Conservation (phyloP, 1,139 yeast species). For the Yamadazyma kanchanaburiensis region DNA sequence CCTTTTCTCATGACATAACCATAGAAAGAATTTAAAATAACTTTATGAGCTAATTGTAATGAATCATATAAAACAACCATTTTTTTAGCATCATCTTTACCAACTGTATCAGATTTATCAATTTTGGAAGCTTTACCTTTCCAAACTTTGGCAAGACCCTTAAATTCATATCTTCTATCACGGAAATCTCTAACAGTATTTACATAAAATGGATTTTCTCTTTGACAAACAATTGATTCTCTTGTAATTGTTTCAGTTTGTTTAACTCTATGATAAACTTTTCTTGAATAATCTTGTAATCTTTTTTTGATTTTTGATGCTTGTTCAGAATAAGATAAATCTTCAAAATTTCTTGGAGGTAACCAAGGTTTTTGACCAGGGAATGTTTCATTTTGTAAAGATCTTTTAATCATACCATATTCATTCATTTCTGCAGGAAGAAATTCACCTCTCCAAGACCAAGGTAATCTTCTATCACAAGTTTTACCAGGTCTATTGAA, state of each 20-base stretch:
- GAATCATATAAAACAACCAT: conserved; percentile 95
- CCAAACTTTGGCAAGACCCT: conserved; percentile 93
- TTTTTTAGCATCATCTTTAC: conserved; percentile 80
- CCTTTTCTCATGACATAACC: conserved; percentile 99
- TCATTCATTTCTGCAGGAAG: conserved; percentile 91
- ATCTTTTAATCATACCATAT: conserved; percentile 83
- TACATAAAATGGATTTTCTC: conserved; percentile 96
- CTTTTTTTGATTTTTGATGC: conserved; percentile 73
- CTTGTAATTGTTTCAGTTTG: conserved; percentile 82
- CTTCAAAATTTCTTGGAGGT: conserved; percentile 65
- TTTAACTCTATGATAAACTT: conserved; percentile 78
- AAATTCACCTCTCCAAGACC: conserved; percentile 99
- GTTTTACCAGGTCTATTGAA: conserved; percentile 92
- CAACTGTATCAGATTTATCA: conserved; percentile 49
- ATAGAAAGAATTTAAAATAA: conserved; percentile 91
- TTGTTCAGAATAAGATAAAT: conserved; percentile 74
- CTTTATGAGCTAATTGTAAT: conserved; percentile 93
- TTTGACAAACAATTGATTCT: conserved; percentile 93
- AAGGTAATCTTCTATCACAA: conserved; percentile 87
- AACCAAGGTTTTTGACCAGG: conserved; percentile 59
- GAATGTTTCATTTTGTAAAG: conserved; percentile 75
- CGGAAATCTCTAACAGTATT: conserved; percentile 92
- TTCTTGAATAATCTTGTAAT: conserved; percentile 79
- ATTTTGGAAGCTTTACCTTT: conserved; percentile 71
- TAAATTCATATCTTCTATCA: conserved; percentile 94